A percentile compares a stretch with the other conserved stretches of the same genome.
These are phyloP conservation scores for Xerocomellus intermedius DNA, from an alignment of 768 basidiomycete species.

Conservation along the genomic window DNA sequence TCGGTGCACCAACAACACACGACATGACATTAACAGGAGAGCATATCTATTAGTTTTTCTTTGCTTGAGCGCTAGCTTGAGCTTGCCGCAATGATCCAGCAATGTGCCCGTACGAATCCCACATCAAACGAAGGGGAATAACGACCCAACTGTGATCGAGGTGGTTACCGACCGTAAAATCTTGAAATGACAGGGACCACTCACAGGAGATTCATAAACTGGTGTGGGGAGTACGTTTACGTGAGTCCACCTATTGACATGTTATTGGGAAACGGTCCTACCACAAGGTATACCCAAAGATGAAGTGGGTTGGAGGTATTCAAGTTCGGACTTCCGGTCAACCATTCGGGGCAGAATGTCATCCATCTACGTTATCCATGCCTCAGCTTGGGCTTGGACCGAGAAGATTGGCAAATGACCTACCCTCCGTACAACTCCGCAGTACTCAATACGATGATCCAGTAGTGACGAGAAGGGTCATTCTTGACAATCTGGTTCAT, in stretches of 20 bases:
- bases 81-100: slow-evolving; percentile 52
- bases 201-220: slow-evolving; percentile 84
- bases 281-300: slow-evolving; percentile 80
- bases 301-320: slow-evolving; percentile 68
- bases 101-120: slow-evolving; percentile 73
- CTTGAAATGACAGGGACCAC: slow-evolving; percentile 22
- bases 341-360: slow-evolving; percentile 89
- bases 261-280: slow-evolving; percentile 37
- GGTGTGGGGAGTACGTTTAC: neutral
- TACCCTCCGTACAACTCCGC: slow-evolving; percentile 79
- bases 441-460: slow-evolving; percentile 76
- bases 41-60: slow-evolving; percentile 30
- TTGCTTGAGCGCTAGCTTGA: slow-evolving; percentile 35
- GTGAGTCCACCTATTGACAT: neutral
- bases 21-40: neutral
- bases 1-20: neutral
- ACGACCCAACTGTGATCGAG: slow-evolving; percentile 65
- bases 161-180: neutral
- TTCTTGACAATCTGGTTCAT: slow-evolving; percentile 59
- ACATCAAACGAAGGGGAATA: slow-evolving; percentile 74
- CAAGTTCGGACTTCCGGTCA: slow-evolving; percentile 69
- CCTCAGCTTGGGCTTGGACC: neutral
- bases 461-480: slow-evolving; percentile 59
- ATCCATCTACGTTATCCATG: slow-evolving; percentile 54
- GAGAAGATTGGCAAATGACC: slow-evolving; percentile 13